A percentile compares a stretch with the other conserved stretches of the same genome.
Evolutionary conservation across 371 early-diverging fungal species (phyloP).

Genomic region (Gilbertella persicaria): DNA sequence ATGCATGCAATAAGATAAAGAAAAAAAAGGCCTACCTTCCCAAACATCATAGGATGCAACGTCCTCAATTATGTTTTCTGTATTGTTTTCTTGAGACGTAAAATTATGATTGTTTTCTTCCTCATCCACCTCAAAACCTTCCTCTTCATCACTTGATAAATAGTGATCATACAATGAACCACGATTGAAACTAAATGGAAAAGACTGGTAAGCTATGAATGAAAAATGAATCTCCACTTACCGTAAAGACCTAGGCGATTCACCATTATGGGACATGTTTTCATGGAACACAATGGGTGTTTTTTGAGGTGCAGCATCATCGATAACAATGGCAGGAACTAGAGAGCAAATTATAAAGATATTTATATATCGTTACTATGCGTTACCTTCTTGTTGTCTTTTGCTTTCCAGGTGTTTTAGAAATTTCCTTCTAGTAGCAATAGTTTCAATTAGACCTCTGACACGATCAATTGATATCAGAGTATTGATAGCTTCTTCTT

Average conservation of each 20-base stretch:
- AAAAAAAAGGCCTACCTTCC: slow-evolving; percentile 12
- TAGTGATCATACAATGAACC: slow-evolving; percentile 15
- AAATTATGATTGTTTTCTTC: background rate
- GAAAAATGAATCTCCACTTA: background rate
- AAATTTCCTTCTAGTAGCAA: slow-evolving; percentile 47
- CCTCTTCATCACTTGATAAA: slow-evolving; percentile 11
- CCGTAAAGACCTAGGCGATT: slow-evolving; percentile 4
- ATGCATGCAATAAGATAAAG: background rate
- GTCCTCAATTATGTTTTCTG: slow-evolving; percentile 14
- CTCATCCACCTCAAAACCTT: slow-evolving; percentile 5
- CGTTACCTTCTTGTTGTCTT: slow-evolving; percentile 10
- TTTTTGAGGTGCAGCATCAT: slow-evolving; percentile 11
- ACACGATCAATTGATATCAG: slow-evolving; percentile 50
- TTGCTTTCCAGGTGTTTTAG: slow-evolving; percentile 37
- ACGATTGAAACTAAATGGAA: background rate
- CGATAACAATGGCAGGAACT: slow-evolving; percentile 38
- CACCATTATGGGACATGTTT: slow-evolving; percentile 4
- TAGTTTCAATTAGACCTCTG: slow-evolving; percentile 47
- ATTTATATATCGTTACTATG: background rate
- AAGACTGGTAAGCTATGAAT: background rate
- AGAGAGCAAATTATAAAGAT: slow-evolving; percentile 1
- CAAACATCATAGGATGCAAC: slow-evolving; percentile 21
- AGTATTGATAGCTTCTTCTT: slow-evolving; percentile 45
- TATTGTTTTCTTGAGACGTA: slow-evolving; percentile 1
- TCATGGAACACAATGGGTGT: background rate